A percentile compares a stretch with the other conserved stretches of the same genome.
Evolutionary conservation across 1,139 yeast genomes (phyloP).

Genomic region (Lipomyces yarrowii): DNA sequence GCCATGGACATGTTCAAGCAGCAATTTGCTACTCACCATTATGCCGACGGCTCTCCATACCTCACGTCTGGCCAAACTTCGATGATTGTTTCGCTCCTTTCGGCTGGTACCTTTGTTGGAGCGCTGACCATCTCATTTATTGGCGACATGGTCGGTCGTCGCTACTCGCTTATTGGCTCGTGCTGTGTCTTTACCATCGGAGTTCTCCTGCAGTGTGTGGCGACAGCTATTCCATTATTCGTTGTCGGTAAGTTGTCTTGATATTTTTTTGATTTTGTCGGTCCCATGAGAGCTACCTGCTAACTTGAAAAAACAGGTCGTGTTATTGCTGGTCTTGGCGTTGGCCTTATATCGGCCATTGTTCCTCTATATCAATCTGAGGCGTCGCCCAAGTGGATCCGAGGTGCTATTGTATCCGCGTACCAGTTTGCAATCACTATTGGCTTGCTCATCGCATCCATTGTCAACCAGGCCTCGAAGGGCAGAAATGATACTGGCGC

Average conservation of each 20-base stretch:
- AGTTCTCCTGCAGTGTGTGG: conserved; percentile 48
- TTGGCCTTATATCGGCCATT: conserved; percentile 66
- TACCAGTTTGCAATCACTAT: conserved; percentile 71
- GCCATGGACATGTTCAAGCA: conserved; percentile 54
- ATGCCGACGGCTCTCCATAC: conserved; percentile 35
- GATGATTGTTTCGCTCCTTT: conserved; percentile 57
- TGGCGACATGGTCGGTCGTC: conserved; percentile 18
- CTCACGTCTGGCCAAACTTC: conserved; percentile 62
- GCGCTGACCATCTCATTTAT: conserved; percentile 6
- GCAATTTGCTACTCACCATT: conserved; percentile 31
- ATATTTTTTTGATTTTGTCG: too few species aligned
- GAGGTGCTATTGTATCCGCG: conserved; percentile 70
- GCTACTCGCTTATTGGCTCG: background rate
- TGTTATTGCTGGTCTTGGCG: conserved; percentile 61
- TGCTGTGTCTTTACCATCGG: conserved; percentile 47
- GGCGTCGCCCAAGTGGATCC: conserved; percentile 57
- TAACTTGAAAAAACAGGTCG: conserved; percentile 47
- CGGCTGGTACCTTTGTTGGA: conserved; percentile 41
- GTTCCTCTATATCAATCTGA: conserved; percentile 73
- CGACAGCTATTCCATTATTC: conserved; percentile 44
- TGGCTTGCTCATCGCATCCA: conserved; percentile 68
- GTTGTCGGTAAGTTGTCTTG: conserved; percentile 48
- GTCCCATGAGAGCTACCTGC: background rate
- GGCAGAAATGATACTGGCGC: conserved; percentile 54
- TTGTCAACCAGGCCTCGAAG: conserved; percentile 67